Evolutionary conservation across 2,329 filamentous ascomycete species (phyloP).

Genomic region (Exophiala xenobiotica): DNA sequence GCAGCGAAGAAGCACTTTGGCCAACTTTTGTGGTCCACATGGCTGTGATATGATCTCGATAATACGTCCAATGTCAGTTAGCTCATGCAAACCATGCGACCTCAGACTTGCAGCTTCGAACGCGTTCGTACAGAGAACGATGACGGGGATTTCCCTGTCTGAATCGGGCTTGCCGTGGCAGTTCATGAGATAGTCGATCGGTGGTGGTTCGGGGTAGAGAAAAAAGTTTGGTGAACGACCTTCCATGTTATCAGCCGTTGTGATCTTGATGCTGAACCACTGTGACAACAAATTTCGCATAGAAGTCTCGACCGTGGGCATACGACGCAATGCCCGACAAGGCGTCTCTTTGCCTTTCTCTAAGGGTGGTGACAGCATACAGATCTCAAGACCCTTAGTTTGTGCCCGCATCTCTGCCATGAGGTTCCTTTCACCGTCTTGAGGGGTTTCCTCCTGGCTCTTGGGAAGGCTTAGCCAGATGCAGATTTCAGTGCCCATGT

Average conservation of each 20-base stretch:
- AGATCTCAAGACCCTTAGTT: slow-evolving; percentile 18
- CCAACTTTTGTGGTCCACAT: slow-evolving; percentile 44
- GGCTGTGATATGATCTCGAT: slow-evolving; percentile 42
- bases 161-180: slow-evolving; percentile 34
- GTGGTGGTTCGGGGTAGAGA: slow-evolving; percentile 29
- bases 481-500: slow-evolving; percentile 56
- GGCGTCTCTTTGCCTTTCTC: not conserved
- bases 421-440: slow-evolving; percentile 6
- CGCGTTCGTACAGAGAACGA: slow-evolving; percentile 40
- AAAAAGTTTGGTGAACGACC: slow-evolving; percentile 22
- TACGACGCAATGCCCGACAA: slow-evolving; percentile 3
- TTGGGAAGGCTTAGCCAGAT: slow-evolving; percentile 26
- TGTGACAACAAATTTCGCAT: slow-evolving; percentile 16
- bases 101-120: slow-evolving; percentile 37
- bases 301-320: slow-evolving; percentile 26
- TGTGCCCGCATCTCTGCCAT: slow-evolving; percentile 16
- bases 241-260: slow-evolving; percentile 16
- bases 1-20: slow-evolving; percentile 35
- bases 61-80: slow-evolving; percentile 33
- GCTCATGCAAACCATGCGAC: slow-evolving; percentile 31
- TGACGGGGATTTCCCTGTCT: slow-evolving; percentile 34
- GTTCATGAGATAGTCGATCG: slow-evolving; percentile 39
- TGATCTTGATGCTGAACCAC: slow-evolving; percentile 27
- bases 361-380: slow-evolving; percentile 15
- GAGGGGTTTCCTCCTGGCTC: not conserved